Percentiles rank a stretch among this genome's conserved stretches.
Evolutionary conservation across 176 grass and related monocot species (phyloP).

Genomic region (Areca catechu): DNA sequence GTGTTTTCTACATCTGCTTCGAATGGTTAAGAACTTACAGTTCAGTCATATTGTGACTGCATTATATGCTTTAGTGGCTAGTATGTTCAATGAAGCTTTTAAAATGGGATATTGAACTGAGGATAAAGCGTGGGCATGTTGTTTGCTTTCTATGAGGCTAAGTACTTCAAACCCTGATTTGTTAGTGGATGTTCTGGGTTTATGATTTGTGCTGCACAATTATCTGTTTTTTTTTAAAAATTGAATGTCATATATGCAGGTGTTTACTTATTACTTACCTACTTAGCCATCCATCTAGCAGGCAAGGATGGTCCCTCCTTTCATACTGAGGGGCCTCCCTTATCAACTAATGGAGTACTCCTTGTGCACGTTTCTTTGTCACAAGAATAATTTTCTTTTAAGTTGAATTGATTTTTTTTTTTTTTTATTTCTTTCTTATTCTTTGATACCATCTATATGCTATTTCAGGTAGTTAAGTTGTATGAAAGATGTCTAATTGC

Average conservation of each 20-base stretch:
- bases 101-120: slow-evolving; percentile 95
- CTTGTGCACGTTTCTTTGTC: slow-evolving; percentile 72
- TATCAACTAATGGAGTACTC: slow-evolving; percentile 97
- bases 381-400: slow-evolving; percentile 34
- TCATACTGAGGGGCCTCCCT: slow-evolving; percentile 86
- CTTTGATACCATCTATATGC: slow-evolving; percentile 27
- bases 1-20: slow-evolving; percentile 41
- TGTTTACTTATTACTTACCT: slow-evolving; percentile 99
- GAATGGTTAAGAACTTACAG: slow-evolving; percentile 65
- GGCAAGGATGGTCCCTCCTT: slow-evolving; percentile 84
- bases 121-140: slow-evolving; percentile 86
- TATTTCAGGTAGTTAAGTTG: slow-evolving; percentile 97
- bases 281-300: slow-evolving; percentile 98
- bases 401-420: slow-evolving; percentile 16
- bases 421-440: slow-evolving; percentile 2
- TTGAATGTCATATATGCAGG: slow-evolving; percentile 99
- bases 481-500: slow-evolving; percentile 98
- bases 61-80: slow-evolving; percentile 77
- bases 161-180: slow-evolving; percentile 99
- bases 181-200: slow-evolving; percentile 99
- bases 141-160: slow-evolving; percentile 98
- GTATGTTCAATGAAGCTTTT: slow-evolving; percentile 88
- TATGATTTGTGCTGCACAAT: slow-evolving; percentile 61
- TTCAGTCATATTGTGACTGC: slow-evolving; percentile 94
- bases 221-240: slow-evolving; percentile 72